A percentile compares a stretch with the other conserved stretches of the same genome.
phyloP scores from a whole-genome alignment of 2,329 filamentous ascomycete genomes.

The Alternaria angustiovoidea region DNA sequence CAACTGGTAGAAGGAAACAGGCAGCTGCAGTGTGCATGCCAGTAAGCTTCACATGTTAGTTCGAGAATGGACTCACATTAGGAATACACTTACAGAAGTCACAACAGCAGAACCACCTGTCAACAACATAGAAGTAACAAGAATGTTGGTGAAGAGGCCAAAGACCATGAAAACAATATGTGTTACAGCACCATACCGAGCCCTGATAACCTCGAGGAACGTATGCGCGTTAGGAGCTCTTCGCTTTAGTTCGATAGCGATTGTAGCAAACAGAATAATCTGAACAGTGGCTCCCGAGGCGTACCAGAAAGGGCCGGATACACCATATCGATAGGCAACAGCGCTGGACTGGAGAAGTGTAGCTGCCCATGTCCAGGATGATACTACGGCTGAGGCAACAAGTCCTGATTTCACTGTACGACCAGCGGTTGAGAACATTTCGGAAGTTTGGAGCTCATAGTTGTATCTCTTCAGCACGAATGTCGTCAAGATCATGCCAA shows the following conservation, averaged over 20 bases:
- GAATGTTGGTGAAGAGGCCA: slow-evolving; percentile 79
- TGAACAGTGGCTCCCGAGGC: slow-evolving; percentile 61
- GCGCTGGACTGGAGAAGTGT: slow-evolving; percentile 80
- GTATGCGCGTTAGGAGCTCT: slow-evolving; percentile 86
- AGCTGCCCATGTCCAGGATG: slow-evolving; percentile 92
- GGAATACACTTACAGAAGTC: slow-evolving; percentile 30
- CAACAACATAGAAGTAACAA: slow-evolving; percentile 88
- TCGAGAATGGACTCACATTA: slow-evolving; percentile 23
- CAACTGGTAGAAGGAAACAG: slow-evolving; percentile 82
- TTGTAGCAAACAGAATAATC: slow-evolving; percentile 86
- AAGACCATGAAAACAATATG: slow-evolving; percentile 85
- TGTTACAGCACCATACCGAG: slow-evolving; percentile 76
- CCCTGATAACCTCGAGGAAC: slow-evolving; percentile 83
- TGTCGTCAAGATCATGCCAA: slow-evolving; percentile 78
- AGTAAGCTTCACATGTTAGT: slow-evolving; percentile 67
- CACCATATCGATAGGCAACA: slow-evolving; percentile 82
- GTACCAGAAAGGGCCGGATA: slow-evolving; percentile 72
- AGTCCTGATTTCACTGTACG: slow-evolving; percentile 88
- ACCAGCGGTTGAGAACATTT: slow-evolving; percentile 91
- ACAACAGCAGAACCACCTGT: slow-evolving; percentile 80
- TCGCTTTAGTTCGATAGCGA: slow-evolving; percentile 89
- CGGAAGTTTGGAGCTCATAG: slow-evolving; percentile 84
- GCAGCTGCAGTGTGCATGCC: slow-evolving; percentile 81
- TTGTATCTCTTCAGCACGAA: slow-evolving; percentile 74
- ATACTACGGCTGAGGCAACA: slow-evolving; percentile 88